phyloP scores from a whole-genome alignment of 345 rosid species.

The thale cress (Arabidopsis thaliana) region TAIR10.1 NC_003074.8:469501-470000 shows the following conservation, averaged over 20 bases:
- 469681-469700: conserved; percentile 98
- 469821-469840: too few relatives aligned
- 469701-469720: conserved; percentile 85
- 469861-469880: not conserved
- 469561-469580: too few relatives aligned
- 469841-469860: not conserved
- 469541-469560: too few relatives aligned
- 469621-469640: too few relatives aligned
- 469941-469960: conserved; percentile 2
- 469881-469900: not conserved
- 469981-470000: not conserved
- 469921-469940: not conserved
- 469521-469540: too few relatives aligned
- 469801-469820: not conserved
- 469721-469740: conserved; percentile 57
- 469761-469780: not conserved
- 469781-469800: not conserved
- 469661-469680: conserved; percentile 80
- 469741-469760: too few relatives aligned
- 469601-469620: too few relatives aligned
- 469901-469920: conserved; percentile 32
- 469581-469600: too few relatives aligned
- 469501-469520: too few relatives aligned
- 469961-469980: not conserved
- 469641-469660: not conserved